phyloP scores from a whole-genome alignment of 768 basidiomycete species.

The Xanthoconium stramineum region DNA sequence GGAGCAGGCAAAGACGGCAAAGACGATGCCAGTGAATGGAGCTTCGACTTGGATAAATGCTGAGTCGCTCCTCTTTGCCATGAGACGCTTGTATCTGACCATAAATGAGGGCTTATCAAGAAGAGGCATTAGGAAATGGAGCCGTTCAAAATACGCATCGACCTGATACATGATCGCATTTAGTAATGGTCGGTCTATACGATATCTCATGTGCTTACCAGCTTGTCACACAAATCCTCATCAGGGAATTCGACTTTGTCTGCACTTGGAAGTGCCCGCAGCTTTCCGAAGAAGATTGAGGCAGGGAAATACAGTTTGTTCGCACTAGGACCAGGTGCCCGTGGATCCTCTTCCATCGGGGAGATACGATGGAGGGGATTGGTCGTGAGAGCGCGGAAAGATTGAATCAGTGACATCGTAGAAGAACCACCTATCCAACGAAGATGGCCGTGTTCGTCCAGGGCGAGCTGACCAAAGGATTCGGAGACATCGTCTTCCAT shows the following conservation, averaged over 20 bases:
- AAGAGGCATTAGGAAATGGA: conserved; percentile 87
- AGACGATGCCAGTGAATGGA: conserved; percentile 77
- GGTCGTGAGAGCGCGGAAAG: conserved; percentile 73
- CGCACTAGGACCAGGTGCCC: conserved; percentile 71
- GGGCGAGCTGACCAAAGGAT: conserved; percentile 81
- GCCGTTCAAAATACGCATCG: conserved; percentile 80
- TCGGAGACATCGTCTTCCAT: conserved; percentile 73
- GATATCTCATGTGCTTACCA: conserved; percentile 48
- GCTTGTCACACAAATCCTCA: conserved; percentile 80
- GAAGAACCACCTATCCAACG: conserved; percentile 92
- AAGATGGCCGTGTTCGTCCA: conserved; percentile 88
- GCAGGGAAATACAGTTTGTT: conserved; percentile 89
- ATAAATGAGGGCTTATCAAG: conserved; percentile 85
- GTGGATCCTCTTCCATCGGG: conserved; percentile 81
- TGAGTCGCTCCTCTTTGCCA: conserved; percentile 62
- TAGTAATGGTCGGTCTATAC: conserved; percentile 14
- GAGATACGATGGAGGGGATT: conserved; percentile 75
- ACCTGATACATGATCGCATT: conserved; percentile 48
- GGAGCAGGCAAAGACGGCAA: conserved; percentile 88
- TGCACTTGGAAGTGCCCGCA: conserved; percentile 74
- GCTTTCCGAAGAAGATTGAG: conserved; percentile 82
- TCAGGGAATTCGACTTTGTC: conserved; percentile 88
- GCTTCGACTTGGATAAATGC: conserved; percentile 56
- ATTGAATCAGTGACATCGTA: conserved; percentile 89
- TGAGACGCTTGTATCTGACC: conserved; percentile 63